Evolutionary conservation across 495 filamentous ascomycete species (phyloP).

Genomic region (Aspergillus avenaceus): DNA sequence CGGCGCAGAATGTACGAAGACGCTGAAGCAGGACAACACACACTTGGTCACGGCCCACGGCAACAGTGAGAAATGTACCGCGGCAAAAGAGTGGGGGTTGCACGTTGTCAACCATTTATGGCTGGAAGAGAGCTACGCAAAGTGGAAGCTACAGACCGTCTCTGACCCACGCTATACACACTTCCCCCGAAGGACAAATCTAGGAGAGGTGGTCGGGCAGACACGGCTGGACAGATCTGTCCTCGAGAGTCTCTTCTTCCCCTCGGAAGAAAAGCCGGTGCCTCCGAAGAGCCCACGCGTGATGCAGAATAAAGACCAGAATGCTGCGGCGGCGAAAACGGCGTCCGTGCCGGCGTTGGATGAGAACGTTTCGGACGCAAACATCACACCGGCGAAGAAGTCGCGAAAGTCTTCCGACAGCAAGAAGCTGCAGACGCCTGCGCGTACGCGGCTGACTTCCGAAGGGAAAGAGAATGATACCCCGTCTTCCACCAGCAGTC

Average conservation of each 20-base stretch:
- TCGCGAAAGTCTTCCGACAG: constrained; percentile 22
- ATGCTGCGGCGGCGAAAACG: constrained; percentile 14
- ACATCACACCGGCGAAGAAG: constrained; percentile 28
- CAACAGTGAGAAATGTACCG: constrained; percentile 83
- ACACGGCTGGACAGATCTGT: constrained; percentile 60
- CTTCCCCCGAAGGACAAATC: constrained; percentile 84
- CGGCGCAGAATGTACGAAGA: constrained; percentile 86
- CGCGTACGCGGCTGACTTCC: constrained; percentile 31
- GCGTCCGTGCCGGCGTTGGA: constrained; percentile 15
- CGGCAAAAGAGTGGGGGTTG: constrained; percentile 88
- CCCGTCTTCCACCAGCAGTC: constrained; percentile 70
- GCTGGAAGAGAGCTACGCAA: constrained; percentile 95
- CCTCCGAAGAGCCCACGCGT: constrained; percentile 20
- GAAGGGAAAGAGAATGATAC: constrained; percentile 84
- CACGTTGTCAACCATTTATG: constrained; percentile 91
- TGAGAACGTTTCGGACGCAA: constrained; percentile 12
- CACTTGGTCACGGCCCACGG: constrained; percentile 90
- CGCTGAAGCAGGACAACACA: constrained; percentile 89
- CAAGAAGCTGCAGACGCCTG: constrained; percentile 44
- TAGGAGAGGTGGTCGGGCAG: constrained; percentile 88
- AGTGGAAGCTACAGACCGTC: constrained; percentile 65
- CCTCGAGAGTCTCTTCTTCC: constrained; percentile 54
- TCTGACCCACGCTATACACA: constrained; percentile 68
- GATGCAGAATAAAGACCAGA: constrained; percentile 36
- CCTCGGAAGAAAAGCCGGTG: constrained; percentile 25